Evolutionary conservation across 768 basidiomycete genomes (phyloP).

Genomic region (Hericium alpestre): DNA sequence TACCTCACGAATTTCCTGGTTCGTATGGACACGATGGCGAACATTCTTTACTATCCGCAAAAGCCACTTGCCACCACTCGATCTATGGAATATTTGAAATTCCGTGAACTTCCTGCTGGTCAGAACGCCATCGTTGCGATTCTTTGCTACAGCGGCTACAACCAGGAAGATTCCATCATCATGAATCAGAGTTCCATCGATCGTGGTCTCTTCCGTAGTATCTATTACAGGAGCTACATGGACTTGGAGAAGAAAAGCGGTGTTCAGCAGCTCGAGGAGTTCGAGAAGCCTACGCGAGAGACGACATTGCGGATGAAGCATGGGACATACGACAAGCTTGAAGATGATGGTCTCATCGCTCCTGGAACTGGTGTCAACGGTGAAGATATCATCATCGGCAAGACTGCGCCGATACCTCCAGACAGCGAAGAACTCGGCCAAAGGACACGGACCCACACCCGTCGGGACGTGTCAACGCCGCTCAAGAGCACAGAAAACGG

Average conservation of each 20-base stretch:
- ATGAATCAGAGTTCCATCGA: conserved; percentile 99
- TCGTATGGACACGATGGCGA: conserved; percentile 99
- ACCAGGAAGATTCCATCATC: conserved; percentile 99
- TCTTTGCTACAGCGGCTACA: conserved; percentile 97
- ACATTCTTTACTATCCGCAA: conserved; percentile 98
- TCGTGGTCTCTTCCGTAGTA: conserved; percentile 94
- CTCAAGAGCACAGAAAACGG: conserved; percentile 97
- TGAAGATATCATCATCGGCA: conserved; percentile 98
- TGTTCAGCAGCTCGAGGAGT: conserved; percentile 84
- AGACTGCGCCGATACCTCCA: conserved; percentile 93
- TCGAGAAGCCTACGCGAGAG: conserved; percentile 91
- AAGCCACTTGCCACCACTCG: conserved; percentile 98
- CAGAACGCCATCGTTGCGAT: conserved; percentile 99
- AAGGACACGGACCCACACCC: conserved; percentile 84
- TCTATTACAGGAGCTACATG: conserved; percentile 98
- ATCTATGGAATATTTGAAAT: conserved; percentile 98
- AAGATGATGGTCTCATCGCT: conserved; percentile 91
- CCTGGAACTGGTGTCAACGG: conserved; percentile 91
- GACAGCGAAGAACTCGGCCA: conserved; percentile 97
- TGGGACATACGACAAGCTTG: conserved; percentile 96
- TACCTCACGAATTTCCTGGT: conserved; percentile 97
- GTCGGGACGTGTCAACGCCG: conserved; percentile 94
- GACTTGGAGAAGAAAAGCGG: conserved; percentile 97
- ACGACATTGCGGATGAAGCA: conserved; percentile 95
- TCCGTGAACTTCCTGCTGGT: conserved; percentile 97